Percentiles rank a stretch among this genome's conserved stretches.
These are phyloP conservation scores for Paraphoma sp. DNA, from an alignment of 2,329 filamentous ascomycete species.

Conservation along the genomic window DNA sequence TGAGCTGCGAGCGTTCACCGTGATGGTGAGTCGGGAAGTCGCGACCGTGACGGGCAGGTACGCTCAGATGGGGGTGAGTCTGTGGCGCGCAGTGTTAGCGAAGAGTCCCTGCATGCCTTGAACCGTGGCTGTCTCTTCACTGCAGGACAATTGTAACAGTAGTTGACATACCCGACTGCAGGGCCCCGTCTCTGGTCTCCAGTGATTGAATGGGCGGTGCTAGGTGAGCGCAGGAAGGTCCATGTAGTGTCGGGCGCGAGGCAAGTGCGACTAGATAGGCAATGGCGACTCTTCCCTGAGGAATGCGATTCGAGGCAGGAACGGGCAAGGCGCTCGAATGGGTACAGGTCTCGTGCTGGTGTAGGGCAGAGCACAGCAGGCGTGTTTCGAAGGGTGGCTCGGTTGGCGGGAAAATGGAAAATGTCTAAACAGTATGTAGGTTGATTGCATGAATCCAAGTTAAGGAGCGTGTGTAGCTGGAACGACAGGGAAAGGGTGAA, in stretches of 20 bases:
- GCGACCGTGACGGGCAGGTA: conserved; percentile 10
- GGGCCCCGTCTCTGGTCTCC: background rate
- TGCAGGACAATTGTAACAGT: background rate
- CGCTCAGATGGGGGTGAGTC: conserved; percentile 18
- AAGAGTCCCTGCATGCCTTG: conserved; percentile 12
- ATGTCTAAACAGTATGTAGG: conserved; percentile 18
- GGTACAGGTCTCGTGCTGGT: conserved; percentile 1
- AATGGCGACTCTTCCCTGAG: background rate
- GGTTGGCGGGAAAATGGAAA: conserved; percentile 22
- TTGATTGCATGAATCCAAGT: conserved; percentile 14
- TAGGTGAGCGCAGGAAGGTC: conserved; percentile 15
- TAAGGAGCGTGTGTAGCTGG: conserved; percentile 34
- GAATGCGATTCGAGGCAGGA: conserved; percentile 9
- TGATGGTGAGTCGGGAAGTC: conserved; percentile 11
- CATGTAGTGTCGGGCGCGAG: conserved; percentile 32
- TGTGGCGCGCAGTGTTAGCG: conserved; percentile 21
- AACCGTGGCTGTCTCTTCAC: conserved; percentile 8
- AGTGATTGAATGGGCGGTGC: conserved; percentile 5
- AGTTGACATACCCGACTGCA: conserved; percentile 7
- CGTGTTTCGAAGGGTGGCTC: conserved; percentile 7
- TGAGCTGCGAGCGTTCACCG: background rate
- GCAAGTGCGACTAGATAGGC: conserved; percentile 3
- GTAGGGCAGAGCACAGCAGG: background rate
- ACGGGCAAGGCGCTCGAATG: background rate
- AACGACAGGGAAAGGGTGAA: conserved; percentile 19